Evolutionary conservation across 1,139 yeast species (phyloP).

Genomic region (Sugiyamaella japonica): DNA sequence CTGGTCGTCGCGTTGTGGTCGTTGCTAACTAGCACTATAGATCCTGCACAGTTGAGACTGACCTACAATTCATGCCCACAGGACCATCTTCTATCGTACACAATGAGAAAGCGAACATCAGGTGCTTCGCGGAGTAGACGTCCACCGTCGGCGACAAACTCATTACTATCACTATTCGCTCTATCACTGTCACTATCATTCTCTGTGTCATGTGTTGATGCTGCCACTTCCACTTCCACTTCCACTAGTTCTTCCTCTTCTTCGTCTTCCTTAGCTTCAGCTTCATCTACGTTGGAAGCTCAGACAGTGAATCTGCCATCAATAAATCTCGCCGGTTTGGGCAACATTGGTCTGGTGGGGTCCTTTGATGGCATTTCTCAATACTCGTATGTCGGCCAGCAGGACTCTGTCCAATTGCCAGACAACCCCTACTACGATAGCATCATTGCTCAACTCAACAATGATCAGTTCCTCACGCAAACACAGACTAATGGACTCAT

Average conservation of each 20-base stretch:
- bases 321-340: slow-evolving; percentile 35
- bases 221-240: not conserved
- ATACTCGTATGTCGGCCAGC: slow-evolving; percentile 56
- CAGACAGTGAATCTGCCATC: slow-evolving; percentile 34
- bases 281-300: not conserved
- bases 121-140: not conserved
- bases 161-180: not conserved
- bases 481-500: slow-evolving; percentile 37
- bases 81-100: not conserved
- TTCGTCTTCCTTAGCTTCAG: not conserved
- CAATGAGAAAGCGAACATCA: slow-evolving; percentile 1
- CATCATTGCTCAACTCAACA: slow-evolving; percentile 31
- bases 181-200: not conserved
- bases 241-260: not conserved
- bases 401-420: slow-evolving; percentile 24
- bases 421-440: slow-evolving; percentile 28
- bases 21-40: no score
- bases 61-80: no score
- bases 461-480: slow-evolving; percentile 25
- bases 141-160: no score
- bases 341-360: slow-evolving; percentile 63
- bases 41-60: no score
- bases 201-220: not conserved
- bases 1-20: not conserved
- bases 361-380: slow-evolving; percentile 60